phyloP scores from a whole-genome alignment of 148 eudicot genomes.

The Dianthus caryophyllus region DNA sequence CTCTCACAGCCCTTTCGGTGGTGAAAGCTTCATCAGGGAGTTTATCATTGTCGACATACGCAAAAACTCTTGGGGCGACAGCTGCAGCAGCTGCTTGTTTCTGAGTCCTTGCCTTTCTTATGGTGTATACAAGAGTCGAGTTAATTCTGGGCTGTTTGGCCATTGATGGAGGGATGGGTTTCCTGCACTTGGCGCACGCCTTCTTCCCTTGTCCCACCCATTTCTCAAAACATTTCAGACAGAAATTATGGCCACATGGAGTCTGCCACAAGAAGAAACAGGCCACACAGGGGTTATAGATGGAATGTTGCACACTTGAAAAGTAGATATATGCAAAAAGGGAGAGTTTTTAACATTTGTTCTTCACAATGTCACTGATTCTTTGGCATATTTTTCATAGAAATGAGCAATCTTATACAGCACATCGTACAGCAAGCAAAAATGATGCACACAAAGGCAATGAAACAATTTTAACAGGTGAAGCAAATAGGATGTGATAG shows the following conservation, averaged over 20 bases:
- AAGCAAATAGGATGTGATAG: neutral
- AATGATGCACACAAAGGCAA: neutral
- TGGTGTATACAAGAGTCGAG: slow-evolving; percentile 56
- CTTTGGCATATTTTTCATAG: too few relatives aligned
- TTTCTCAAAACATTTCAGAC: slow-evolving; percentile 83
- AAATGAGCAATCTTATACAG: too few relatives aligned
- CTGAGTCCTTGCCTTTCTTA: slow-evolving; percentile 57
- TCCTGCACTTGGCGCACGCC: slow-evolving; percentile 79
- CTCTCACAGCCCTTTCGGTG: slow-evolving; percentile 67
- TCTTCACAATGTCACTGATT: too few relatives aligned
- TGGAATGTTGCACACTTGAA: neutral
- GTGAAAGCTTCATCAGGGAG: slow-evolving; percentile 81
- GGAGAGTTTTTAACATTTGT: too few relatives aligned
- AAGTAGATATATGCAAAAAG: neutral
- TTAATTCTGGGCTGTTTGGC: slow-evolving; percentile 76
- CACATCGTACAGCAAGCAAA: too few relatives aligned
- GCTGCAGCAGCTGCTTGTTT: slow-evolving; percentile 31
- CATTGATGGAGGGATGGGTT: slow-evolving; percentile 50
- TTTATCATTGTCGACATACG: slow-evolving; percentile 47
- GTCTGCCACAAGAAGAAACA: slow-evolving; percentile 44
- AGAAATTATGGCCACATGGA: slow-evolving; percentile 90
- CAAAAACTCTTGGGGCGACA: slow-evolving; percentile 39
- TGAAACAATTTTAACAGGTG: neutral
- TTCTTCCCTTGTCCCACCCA: slow-evolving; percentile 75
- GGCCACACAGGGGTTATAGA: neutral